Percentiles rank a stretch among this genome's conserved stretches.
These are phyloP conservation scores for Macrophomina pseudophaseolina DNA, from an alignment of 2,329 filamentous ascomycete genomes.

Conservation along the genomic window DNA sequence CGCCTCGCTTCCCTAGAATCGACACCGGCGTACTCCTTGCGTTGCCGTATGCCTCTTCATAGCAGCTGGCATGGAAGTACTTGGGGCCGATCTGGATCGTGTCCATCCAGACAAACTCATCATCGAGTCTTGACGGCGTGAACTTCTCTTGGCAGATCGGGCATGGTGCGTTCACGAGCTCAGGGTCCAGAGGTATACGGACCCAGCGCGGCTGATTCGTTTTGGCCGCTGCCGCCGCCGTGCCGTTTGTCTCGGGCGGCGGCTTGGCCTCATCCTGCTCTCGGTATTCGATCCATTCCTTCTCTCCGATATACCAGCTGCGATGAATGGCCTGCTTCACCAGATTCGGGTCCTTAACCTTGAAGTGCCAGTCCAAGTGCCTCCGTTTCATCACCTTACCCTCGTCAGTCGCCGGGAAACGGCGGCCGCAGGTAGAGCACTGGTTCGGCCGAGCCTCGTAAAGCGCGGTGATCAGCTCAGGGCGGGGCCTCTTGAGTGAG, in stretches of 20 bases:
- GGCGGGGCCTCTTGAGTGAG: constrained; percentile 79
- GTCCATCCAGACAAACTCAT: constrained; percentile 98
- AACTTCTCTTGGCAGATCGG: constrained; percentile 97
- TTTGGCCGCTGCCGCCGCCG: constrained; percentile 51
- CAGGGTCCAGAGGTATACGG: constrained; percentile 78
- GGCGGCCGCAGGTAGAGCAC: constrained; percentile 88
- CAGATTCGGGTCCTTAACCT: constrained; percentile 85
- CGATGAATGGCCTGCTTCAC: constrained; percentile 86
- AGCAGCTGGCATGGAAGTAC: constrained; percentile 89
- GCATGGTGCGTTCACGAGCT: constrained; percentile 77
- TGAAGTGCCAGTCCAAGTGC: constrained; percentile 98
- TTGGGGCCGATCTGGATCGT: constrained; percentile 77
- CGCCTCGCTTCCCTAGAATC: constrained; percentile 41
- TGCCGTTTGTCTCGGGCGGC: constrained; percentile 44
- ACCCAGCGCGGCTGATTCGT: constrained; percentile 74
- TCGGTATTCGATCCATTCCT: constrained; percentile 89
- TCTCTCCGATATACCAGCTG: constrained; percentile 92
- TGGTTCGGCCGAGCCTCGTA: constrained; percentile 85
- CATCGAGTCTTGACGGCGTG: constrained; percentile 85
- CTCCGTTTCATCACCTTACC: constrained; percentile 85
- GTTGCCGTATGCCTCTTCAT: constrained; percentile 63
- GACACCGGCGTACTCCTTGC: constrained; percentile 41
- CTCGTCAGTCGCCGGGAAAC: constrained; percentile 77
- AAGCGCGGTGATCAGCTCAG: constrained; percentile 73
- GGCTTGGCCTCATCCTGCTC: constrained; percentile 71